Conservation (phyloP, 805 yeast genomes). For the Saturnispora ahearnii region DNA sequence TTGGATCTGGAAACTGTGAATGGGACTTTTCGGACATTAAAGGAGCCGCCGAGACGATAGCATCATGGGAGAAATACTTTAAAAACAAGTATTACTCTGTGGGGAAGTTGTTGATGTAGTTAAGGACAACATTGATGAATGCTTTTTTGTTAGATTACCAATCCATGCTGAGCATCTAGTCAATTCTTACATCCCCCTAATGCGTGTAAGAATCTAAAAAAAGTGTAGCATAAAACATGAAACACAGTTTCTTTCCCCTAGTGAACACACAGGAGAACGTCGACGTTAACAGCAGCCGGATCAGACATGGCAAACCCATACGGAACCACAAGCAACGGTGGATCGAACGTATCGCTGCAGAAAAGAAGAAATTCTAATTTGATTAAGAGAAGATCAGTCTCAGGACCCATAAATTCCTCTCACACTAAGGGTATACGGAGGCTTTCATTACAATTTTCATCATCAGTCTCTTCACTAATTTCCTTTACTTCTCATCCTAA, state of each 20-base stretch:
- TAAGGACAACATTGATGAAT: background rate
- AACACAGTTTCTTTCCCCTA: background rate
- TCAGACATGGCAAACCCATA: background rate
- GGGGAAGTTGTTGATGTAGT: constrained; percentile 30
- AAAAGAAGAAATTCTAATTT: background rate
- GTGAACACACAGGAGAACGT: background rate
- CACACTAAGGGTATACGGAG: constrained; percentile 2
- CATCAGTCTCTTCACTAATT: constrained; percentile 5
- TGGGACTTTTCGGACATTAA: constrained; percentile 38
- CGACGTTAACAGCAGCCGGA: background rate
- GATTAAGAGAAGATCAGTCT: constrained; percentile 4
- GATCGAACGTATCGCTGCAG: background rate
- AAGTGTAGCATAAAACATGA: background rate
- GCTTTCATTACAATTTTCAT: constrained; percentile 5
- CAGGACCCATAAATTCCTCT: background rate
- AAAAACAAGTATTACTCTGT: constrained; percentile 50
- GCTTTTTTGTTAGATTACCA: no score
- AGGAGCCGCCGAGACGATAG: constrained; percentile 29
- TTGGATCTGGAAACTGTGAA: constrained; percentile 45
- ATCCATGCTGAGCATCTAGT: background rate
- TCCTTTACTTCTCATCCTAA: constrained; percentile 5
- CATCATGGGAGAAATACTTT: constrained; percentile 47
- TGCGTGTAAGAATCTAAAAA: background rate
- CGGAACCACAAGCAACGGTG: background rate
- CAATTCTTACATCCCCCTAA: background rate